These are phyloP conservation scores for Lagenidium sp. DNA, from an alignment of 352 stramenopile genomes.

Conservation along the genomic window DNA sequence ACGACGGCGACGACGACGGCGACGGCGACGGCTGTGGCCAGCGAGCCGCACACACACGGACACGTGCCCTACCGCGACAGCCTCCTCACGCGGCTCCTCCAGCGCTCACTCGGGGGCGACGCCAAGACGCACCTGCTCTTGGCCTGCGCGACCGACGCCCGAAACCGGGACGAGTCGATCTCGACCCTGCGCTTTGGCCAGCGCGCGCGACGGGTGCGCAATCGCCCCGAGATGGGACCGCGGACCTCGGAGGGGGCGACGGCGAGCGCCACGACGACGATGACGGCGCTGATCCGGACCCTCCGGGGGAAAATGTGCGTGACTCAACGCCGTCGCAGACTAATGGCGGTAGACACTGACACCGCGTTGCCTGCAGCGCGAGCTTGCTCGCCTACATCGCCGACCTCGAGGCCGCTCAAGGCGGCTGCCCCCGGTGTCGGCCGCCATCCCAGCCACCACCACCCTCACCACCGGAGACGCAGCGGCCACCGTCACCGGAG, in stretches of 20 bases:
- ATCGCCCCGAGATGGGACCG: constrained; percentile 33
- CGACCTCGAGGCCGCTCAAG: constrained; percentile 20
- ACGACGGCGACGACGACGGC: constrained; percentile 7
- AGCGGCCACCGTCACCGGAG: too few species aligned
- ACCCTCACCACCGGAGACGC: too few species aligned
- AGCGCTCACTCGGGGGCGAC: constrained; percentile 82
- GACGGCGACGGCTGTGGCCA: too few species aligned
- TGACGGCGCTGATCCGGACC: constrained; percentile 20
- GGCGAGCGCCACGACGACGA: constrained; percentile 8
- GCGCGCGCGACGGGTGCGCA: constrained; percentile 78
- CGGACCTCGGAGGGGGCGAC: constrained; percentile 5
- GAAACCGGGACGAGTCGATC: constrained; percentile 59
- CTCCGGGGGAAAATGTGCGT: constrained; percentile 50
- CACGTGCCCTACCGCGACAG: constrained; percentile 81
- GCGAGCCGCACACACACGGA: too few species aligned
- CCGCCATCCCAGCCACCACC: background rate
- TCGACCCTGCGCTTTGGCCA: constrained; percentile 88
- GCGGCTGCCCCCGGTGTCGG: background rate
- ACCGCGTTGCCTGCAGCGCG: constrained; percentile 11
- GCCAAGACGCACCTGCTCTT: constrained; percentile 82
- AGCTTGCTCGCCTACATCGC: constrained; percentile 47
- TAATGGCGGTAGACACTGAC: background rate
- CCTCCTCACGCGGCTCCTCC: constrained; percentile 85
- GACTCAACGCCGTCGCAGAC: background rate
- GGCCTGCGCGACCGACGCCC: constrained; percentile 28